These are phyloP conservation scores for Russula sp. DNA, from an alignment of 768 basidiomycete genomes.

Conservation along the genomic window DNA sequence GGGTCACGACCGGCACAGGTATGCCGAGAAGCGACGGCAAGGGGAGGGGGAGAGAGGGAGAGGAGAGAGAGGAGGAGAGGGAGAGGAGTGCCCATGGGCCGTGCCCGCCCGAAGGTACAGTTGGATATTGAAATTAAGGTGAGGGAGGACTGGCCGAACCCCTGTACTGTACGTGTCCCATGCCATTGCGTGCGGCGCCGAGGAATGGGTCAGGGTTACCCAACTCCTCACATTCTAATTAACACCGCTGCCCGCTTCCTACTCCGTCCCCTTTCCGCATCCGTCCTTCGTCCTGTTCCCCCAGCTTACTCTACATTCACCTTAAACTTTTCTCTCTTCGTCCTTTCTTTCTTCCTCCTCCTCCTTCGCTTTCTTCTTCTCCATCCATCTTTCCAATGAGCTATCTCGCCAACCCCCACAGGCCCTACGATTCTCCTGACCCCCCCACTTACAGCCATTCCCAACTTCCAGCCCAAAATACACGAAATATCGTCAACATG, in stretches of 20 bases:
- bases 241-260: conserved; percentile 16
- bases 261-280: conserved; percentile 22
- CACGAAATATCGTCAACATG: conserved; percentile 23
- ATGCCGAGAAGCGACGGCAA: not conserved
- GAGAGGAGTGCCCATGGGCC: not conserved
- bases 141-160: conserved; percentile 12
- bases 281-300: conserved; percentile 7
- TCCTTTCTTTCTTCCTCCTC: conserved; percentile 8
- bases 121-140: conserved; percentile 17
- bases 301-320: conserved; percentile 18
- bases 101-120: conserved; percentile 7
- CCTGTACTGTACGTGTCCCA: conserved; percentile 10
- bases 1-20: not conserved
- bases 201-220: not conserved
- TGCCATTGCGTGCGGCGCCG: not conserved
- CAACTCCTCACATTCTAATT: conserved; percentile 14
- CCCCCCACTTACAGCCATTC: conserved; percentile 25
- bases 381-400: conserved; percentile 25
- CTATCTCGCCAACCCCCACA: conserved; percentile 27
- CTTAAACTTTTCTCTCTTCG: conserved; percentile 10
- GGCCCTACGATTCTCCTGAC: conserved; percentile 27
- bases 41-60: not conserved
- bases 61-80: not conserved
- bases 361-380: conserved; percentile 21
- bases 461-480: conserved; percentile 13